phyloP scores from a whole-genome alignment of 2,329 filamentous ascomycete species.

The Colletotrichum liaoningense region DNA sequence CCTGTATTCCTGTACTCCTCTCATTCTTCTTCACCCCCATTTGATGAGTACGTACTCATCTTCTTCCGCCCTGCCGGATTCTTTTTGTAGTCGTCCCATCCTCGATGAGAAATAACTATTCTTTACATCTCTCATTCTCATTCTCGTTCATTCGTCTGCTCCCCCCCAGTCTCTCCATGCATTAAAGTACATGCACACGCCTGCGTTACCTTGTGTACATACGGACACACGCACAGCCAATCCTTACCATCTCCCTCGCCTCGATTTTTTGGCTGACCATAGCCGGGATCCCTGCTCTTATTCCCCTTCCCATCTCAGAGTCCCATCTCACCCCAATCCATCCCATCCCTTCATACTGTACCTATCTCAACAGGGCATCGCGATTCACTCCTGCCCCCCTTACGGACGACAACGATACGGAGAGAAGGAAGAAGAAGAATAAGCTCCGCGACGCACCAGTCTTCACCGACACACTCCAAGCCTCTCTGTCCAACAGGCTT shows the following conservation, averaged over 20 bases:
- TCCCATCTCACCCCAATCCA: neutral
- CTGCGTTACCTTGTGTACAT: conserved; percentile 6
- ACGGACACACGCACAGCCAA: neutral
- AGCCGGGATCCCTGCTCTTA: conserved; percentile 20
- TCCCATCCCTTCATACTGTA: conserved; percentile 3
- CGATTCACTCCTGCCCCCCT: conserved; percentile 2
- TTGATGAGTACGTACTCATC: conserved; percentile 18
- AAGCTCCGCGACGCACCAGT: neutral
- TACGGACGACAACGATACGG: neutral
- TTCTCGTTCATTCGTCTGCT: neutral
- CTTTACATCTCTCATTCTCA: neutral
- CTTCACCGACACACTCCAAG: conserved; percentile 9
- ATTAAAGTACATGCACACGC: conserved; percentile 18
- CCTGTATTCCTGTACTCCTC: neutral
- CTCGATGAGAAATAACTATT: neutral
- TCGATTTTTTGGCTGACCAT: neutral
- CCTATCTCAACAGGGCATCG: neutral
- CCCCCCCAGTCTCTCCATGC: conserved; percentile 4
- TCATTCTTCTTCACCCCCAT: neutral
- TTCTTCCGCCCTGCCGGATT: conserved; percentile 8
- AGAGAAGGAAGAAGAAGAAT: conserved; percentile 2
- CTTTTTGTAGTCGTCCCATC: conserved; percentile 20
- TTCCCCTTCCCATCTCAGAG: neutral
- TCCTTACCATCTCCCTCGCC: neutral
- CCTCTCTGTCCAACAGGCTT: conserved; percentile 9